Evolutionary conservation across 2,329 filamentous ascomycete species (phyloP).

Genomic region (Hirsutella minnesotensis): DNA sequence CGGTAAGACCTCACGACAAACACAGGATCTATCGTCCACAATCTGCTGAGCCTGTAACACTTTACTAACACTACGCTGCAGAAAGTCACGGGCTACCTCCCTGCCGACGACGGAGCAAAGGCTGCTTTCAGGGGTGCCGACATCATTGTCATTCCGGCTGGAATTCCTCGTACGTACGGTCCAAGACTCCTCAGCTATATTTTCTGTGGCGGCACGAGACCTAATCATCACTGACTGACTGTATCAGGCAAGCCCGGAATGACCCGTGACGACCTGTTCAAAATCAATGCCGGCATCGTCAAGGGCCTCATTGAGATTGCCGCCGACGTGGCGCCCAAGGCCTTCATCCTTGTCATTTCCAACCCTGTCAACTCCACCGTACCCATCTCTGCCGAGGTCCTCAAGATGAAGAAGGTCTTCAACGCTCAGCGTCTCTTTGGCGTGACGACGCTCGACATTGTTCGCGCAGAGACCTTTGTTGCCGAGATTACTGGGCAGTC

Average conservation of each 20-base stretch:
- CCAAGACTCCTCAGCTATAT: background rate
- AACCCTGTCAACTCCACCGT: slow-evolving; percentile 99
- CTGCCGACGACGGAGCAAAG: slow-evolving; percentile 75
- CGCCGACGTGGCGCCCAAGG: slow-evolving; percentile 82
- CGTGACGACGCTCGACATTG: slow-evolving; percentile 96
- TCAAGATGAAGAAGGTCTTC: slow-evolving; percentile 88
- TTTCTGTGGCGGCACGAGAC: background rate
- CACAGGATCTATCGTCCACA: background rate
- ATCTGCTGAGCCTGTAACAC: too few species aligned
- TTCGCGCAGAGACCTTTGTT: slow-evolving; percentile 94
- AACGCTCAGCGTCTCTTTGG: slow-evolving; percentile 93
- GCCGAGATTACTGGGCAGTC: slow-evolving; percentile 72
- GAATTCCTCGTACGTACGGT: slow-evolving; percentile 71
- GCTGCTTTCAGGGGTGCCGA: slow-evolving; percentile 84
- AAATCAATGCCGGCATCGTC: slow-evolving; percentile 98
- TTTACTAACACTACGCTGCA: slow-evolving; percentile 21
- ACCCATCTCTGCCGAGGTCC: slow-evolving; percentile 90
- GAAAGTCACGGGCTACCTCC: slow-evolving; percentile 83
- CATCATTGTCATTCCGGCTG: slow-evolving; percentile 93
- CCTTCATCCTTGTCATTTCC: slow-evolving; percentile 92
- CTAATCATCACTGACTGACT: background rate
- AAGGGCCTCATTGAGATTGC: slow-evolving; percentile 83
- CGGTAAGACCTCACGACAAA: slow-evolving; percentile 37
- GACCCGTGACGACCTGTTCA: slow-evolving; percentile 99
- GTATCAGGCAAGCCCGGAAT: slow-evolving; percentile 87